Evolutionary conservation across 2,329 filamentous ascomycete genomes (phyloP).

Genomic region (Ascochyta rabiei): DNA sequence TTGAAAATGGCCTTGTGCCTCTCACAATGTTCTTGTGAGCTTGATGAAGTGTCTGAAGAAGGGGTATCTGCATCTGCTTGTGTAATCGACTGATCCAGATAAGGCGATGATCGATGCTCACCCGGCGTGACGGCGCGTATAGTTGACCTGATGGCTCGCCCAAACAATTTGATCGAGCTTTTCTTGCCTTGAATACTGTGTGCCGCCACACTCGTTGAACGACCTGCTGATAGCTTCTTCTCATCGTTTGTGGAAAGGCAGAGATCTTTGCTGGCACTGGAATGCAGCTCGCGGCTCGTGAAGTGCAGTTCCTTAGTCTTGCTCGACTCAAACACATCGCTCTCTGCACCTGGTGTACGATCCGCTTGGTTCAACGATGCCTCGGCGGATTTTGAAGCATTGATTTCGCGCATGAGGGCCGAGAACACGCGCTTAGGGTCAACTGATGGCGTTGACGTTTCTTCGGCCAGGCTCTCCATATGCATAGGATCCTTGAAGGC

Average conservation of each 20-base stretch:
- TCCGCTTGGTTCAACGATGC: neutral
- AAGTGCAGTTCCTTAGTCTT: conserved; percentile 24
- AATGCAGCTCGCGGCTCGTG: conserved; percentile 16
- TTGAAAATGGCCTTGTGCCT: neutral
- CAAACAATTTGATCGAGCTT: conserved; percentile 36
- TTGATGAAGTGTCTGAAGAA: conserved; percentile 12
- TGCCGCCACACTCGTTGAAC: conserved; percentile 17
- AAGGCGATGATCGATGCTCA: conserved; percentile 19
- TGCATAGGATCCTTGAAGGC: conserved; percentile 43
- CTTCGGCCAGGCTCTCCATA: conserved; percentile 36
- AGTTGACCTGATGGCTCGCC: conserved; percentile 40
- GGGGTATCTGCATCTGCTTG: conserved; percentile 4
- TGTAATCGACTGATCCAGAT: conserved; percentile 14
- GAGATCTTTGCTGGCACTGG: conserved; percentile 18
- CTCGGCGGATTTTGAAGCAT: conserved; percentile 21
- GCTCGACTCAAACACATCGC: conserved; percentile 37
- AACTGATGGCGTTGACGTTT: conserved; percentile 27
- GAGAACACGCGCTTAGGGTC: conserved; percentile 47
- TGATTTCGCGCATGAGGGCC: conserved; percentile 45
- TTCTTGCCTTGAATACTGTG: conserved; percentile 29
- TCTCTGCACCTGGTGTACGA: conserved; percentile 26
- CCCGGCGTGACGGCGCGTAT: conserved; percentile 48
- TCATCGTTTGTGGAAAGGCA: conserved; percentile 16
- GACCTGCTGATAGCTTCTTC: conserved; percentile 13
- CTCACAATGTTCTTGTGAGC: neutral